Evolutionary conservation across 1,139 yeast species (phyloP), one percentile per base, ranked within the genome.

Genomic region (Pichia sp.): DNA sequence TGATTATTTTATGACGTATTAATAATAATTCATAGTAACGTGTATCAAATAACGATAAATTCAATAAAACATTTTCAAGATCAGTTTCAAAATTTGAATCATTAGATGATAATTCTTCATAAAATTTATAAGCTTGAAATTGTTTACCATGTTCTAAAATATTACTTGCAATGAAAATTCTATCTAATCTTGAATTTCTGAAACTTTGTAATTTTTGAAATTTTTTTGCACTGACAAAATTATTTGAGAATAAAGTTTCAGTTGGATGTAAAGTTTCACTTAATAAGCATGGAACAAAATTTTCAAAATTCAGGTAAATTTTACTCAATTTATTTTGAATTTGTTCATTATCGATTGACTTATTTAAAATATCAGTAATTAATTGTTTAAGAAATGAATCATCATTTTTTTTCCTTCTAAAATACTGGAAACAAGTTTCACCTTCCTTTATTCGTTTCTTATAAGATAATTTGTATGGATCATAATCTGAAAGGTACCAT

Each of bases 1-100:
- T 35, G 9, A 48, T 31, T 2, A 44, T 26, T 6, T 26, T 24
- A 23, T 45, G 31, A 31, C 50, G 30, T 15, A 17, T 11, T 2
- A 35, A 30, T 9, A 44, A 15, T n/a, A 47, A 31, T 31, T 47
- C 51, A 35, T 38, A 39, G 26, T 43, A 47, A 22, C 42, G 23
- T 17, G 56, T 49, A 35, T 54, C 58, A 12, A 53, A 21, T 12
- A 38, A 31, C 20, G 50, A 43, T 12, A 53, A 20, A 14, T 44
- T 15, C 12, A 48, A 5, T 4, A 50, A 39, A 6, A 50, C 35
- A 3, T 36, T 24, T 24, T 53, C 58, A 6, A 44, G 19, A 24
- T 42, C 41, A 6, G 30, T 26, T 7, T 26, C 30, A 4, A 14
- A n/a, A 7, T 15, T 14, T 3, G 50, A 43, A 10, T 22, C 12